Conservation (phyloP, 1,284 basidiomycete species). For the Calocybe gambosa region DNA sequence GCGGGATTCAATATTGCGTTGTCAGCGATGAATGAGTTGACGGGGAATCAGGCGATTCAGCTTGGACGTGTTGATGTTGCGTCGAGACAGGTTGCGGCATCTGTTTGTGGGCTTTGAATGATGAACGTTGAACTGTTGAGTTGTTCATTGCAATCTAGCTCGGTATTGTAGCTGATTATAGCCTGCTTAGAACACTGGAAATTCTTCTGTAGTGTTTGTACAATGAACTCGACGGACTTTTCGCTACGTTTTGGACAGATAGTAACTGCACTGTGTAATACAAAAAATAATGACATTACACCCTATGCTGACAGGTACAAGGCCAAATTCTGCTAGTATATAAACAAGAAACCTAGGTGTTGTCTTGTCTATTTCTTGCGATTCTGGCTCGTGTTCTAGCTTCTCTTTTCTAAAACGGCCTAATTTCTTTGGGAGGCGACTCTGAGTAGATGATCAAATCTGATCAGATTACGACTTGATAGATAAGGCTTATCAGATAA, state of each 20-base stretch:
- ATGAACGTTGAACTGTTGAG: background rate
- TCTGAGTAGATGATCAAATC: too few relatives aligned
- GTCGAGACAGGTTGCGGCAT: slow-evolving; percentile 24
- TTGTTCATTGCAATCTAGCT: background rate
- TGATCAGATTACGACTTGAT: too few relatives aligned
- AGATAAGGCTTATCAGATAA: too few relatives aligned
- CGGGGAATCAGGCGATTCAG: slow-evolving; percentile 25
- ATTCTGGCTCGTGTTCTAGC: too few relatives aligned
- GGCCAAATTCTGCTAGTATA: too few relatives aligned
- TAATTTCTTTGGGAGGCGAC: too few relatives aligned
- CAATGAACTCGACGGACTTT: background rate
- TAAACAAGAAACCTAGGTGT: too few relatives aligned
- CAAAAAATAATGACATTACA: too few relatives aligned
- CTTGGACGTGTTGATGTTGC: slow-evolving; percentile 29
- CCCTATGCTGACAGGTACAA: too few relatives aligned
- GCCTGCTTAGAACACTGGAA: background rate
- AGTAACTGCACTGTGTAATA: too few relatives aligned
- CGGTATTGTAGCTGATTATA: background rate
- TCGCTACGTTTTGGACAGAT: background rate
- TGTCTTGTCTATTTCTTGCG: too few relatives aligned
- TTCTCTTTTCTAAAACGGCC: too few relatives aligned
- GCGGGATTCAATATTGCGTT: slow-evolving; percentile 30
- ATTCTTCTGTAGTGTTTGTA: background rate
- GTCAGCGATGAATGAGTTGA: slow-evolving; percentile 33
- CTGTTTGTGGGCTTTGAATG: slow-evolving; percentile 25